Conservation (phyloP, 208 protist species). For the Trichomonas vaginalis region DNA sequence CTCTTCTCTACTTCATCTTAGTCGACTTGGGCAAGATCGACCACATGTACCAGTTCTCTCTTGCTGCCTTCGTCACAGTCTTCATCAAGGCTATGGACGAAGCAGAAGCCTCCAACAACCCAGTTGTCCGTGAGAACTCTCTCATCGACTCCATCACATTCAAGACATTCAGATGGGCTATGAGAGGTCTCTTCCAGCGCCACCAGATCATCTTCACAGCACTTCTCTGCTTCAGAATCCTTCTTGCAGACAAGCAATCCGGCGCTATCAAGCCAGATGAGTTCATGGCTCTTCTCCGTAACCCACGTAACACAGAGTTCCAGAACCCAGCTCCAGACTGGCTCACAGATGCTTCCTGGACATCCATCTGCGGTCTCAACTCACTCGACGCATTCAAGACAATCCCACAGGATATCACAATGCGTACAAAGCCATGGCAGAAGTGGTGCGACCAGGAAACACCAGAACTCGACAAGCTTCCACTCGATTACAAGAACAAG, state of each 20-base stretch:
- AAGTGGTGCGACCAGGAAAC: constrained; percentile 47
- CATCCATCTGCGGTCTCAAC: constrained; percentile 32
- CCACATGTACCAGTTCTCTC: constrained; percentile 95
- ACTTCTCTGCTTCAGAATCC: constrained; percentile 72
- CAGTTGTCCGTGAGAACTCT: neutral
- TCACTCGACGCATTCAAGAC: constrained; percentile 44
- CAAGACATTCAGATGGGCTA: constrained; percentile 57
- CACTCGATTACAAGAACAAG: constrained; percentile 68
- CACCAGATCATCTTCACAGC: constrained; percentile 94
- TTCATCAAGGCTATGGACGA: constrained; percentile 50
- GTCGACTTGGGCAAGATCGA: constrained; percentile 80
- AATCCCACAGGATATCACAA: constrained; percentile 48
- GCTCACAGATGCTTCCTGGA: constrained; percentile 43
- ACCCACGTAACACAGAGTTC: constrained; percentile 19
- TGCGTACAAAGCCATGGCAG: constrained; percentile 49
- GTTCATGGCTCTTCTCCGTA: neutral
- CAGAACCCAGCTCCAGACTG: constrained; percentile 44
- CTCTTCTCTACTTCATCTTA: constrained; percentile 90
- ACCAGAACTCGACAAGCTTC: constrained; percentile 54
- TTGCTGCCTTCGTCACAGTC: constrained; percentile 83
- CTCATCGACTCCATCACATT: neutral
- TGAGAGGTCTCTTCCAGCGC: constrained; percentile 86
- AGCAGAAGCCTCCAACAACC: constrained; percentile 32
- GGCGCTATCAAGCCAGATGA: neutral
- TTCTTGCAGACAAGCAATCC: constrained; percentile 33